Base-by-base conservation (phyloP, 176 grass and related monocot species). In the Secale cereale region DNA sequence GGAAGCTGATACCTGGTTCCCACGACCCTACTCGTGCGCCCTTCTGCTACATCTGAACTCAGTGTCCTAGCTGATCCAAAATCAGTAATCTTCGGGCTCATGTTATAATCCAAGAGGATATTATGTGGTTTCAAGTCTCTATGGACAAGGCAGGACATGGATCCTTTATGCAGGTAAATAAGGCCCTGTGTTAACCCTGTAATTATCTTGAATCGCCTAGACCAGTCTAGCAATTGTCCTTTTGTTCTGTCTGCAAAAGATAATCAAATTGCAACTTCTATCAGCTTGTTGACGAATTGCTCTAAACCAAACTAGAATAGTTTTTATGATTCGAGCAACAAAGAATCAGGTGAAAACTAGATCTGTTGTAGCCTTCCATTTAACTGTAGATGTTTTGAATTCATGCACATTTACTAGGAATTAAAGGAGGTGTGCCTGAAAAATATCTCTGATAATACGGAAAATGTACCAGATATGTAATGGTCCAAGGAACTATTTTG, bases 141-240 rank as follows among this genome's bases (percentile, higher is more conserved):
- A n/a, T n/a, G n/a, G n/a, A n/a, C n/a, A n/a, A 81, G 63, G 25
- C 70, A 62, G 22, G 23, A 73, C 16, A 29, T 52, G 15, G 81
- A 83, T 29, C 82, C 14, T 32, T 85, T 91, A 65, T 91, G 89
- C 52, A 91, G 77, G 57, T 88, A 91, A 85, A 91, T 17, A 81
- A 91, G 89, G 33, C 77, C 89, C 3, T 85, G 68, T 11, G 59
- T 72, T 70, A 91, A 3, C 22, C 89, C 85, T 85, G 77, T 61
- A 39, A 91, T 91, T 80, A 91, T 88, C 29, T 82, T 39, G 66
- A 88, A 56, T 54, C 85, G 63, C 63, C 45, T 88, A 33, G 52
- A 74, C 85, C 85, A 91, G 31, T 29, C n/a, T 65, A 85, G 25
- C 8, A 82, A 56, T 25, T 10, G 6, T 0, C 78, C 54, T 0